These are phyloP conservation scores for Colletotrichum gloeosporioides DNA, from an alignment of 2,329 filamentous ascomycete genomes.

Conservation along the genomic window DNA sequence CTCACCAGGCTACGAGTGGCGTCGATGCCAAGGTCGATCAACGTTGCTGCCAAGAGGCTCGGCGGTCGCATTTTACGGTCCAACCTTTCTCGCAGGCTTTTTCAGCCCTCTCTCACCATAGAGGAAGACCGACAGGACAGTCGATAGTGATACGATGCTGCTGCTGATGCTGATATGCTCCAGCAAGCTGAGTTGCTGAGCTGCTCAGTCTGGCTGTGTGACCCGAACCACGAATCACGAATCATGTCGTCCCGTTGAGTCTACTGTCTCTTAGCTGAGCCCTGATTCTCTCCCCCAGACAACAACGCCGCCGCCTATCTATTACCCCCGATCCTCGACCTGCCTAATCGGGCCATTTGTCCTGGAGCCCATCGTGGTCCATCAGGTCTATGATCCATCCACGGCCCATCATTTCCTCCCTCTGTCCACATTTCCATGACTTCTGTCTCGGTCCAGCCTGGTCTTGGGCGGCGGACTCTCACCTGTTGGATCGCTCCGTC, in stretches of 20 bases:
- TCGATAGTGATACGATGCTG: background rate
- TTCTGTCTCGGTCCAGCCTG: conserved; percentile 11
- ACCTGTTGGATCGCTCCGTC: background rate
- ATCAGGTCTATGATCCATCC: conserved; percentile 8
- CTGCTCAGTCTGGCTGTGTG: background rate
- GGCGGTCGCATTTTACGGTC: conserved; percentile 7
- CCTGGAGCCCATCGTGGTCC: conserved; percentile 11
- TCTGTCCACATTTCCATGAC: background rate
- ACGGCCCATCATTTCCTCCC: conserved; percentile 9
- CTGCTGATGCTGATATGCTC: background rate
- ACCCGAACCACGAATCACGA: background rate
- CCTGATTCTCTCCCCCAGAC: background rate
- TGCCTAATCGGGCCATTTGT: conserved; percentile 21
- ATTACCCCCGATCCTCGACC: conserved; percentile 6
- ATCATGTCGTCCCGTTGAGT: background rate
- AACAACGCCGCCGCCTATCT: conserved; percentile 4
- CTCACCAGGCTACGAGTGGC: background rate
- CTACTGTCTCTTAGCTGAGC: background rate
- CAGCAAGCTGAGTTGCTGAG: background rate
- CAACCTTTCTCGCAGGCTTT: background rate
- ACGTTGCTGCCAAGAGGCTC: conserved; percentile 13
- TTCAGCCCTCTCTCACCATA: background rate
- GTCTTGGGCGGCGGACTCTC: background rate
- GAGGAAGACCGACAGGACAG: background rate
- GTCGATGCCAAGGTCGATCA: conserved; percentile 23